A percentile compares a stretch with the other conserved stretches of the same genome.
Conservation (phyloP, 345 rosid species). For the Arabidopsis thaliana region TAIR10.1 NC_003070.9:1428001-1428500, state of each 20-base stretch:
- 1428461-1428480: constrained; percentile 35
- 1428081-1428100: constrained; percentile 90
- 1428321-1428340: constrained; percentile 94
- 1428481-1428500: constrained; percentile 39
- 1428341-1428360: constrained; percentile 77
- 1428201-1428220: constrained; percentile 92
- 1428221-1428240: constrained; percentile 91
- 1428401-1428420: constrained; percentile 17
- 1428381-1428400: constrained; percentile 53
- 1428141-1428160: not conserved
- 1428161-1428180: not conserved
- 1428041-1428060: not conserved
- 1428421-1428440: constrained; percentile 21
- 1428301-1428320: constrained; percentile 96
- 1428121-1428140: constrained; percentile 2
- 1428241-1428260: constrained; percentile 91
- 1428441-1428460: constrained; percentile 32
- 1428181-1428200: not conserved
- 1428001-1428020: constrained; percentile 7
- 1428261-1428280: constrained; percentile 89
- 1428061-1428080: constrained; percentile 70
- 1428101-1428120: constrained; percentile 94
- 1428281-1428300: constrained; percentile 89
- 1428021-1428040: constrained; percentile 6
- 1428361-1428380: constrained; percentile 77